Evolutionary conservation across 2,329 filamentous ascomycete genomes (phyloP).

Genomic region (Stagonosporopsis cucurbitacearum): DNA sequence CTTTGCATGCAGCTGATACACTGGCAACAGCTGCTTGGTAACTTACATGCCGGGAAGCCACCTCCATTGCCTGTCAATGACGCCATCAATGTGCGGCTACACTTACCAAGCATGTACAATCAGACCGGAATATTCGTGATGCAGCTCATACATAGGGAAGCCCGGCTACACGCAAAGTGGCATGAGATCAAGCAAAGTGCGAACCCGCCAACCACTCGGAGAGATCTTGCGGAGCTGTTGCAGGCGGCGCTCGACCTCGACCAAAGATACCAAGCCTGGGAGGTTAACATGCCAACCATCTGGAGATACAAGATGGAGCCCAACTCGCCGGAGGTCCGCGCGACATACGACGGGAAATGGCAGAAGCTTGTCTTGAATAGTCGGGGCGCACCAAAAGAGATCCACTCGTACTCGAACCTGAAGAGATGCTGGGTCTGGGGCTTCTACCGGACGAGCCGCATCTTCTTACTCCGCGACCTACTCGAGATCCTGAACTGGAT

Average conservation of each 20-base stretch:
- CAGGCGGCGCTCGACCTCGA: constrained; percentile 35
- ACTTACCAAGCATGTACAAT: constrained; percentile 30
- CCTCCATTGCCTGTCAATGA: constrained; percentile 32
- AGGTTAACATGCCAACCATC: constrained; percentile 21
- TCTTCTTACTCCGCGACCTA: constrained; percentile 37
- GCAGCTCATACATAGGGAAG: constrained; percentile 33
- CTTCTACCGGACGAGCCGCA: constrained; percentile 39
- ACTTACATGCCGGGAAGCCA: constrained; percentile 33
- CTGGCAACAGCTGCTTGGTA: constrained; percentile 33
- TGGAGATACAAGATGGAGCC: constrained; percentile 32
- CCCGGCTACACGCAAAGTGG: constrained; percentile 37
- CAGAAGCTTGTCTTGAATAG: constrained; percentile 30
- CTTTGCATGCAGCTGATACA: constrained; percentile 19
- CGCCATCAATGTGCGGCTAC: constrained; percentile 18
- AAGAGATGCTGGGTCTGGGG: constrained; percentile 38
- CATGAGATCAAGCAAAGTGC: constrained; percentile 31
- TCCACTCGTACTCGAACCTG: constrained; percentile 33
- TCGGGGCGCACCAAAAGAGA: constrained; percentile 35
- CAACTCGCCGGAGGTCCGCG: constrained; percentile 32
- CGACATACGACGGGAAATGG: constrained; percentile 32
- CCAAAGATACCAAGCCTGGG: constrained; percentile 36
- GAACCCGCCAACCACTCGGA: constrained; percentile 24
- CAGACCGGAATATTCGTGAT: constrained; percentile 31
- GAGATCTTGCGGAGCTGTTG: constrained; percentile 30
- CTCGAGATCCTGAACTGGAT: constrained; percentile 44